A percentile compares a stretch with the other conserved stretches of the same genome.
These are phyloP conservation scores for Lotus japonicus DNA, from an alignment of 306 rosid species.

Conservation along the genomic window DNA sequence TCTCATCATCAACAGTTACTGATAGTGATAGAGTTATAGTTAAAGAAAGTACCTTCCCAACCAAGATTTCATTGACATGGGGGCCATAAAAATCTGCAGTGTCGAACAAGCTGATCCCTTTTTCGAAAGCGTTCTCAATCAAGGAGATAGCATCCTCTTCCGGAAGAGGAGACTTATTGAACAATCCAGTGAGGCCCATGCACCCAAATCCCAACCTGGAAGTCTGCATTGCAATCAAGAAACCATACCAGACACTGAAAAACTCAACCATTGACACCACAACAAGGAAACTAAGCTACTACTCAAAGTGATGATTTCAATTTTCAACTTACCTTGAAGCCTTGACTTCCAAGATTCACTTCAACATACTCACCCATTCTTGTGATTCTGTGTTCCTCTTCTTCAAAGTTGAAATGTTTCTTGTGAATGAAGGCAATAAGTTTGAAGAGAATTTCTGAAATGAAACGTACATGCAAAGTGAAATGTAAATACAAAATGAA, in stretches of 20 bases:
- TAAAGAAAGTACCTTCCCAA: conserved; percentile 56
- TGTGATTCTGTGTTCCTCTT: too few species aligned
- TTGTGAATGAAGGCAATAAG: too few species aligned
- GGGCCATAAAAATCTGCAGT: conserved; percentile 58
- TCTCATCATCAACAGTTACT: too few species aligned
- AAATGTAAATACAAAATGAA: too few species aligned
- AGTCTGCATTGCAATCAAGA: conserved; percentile 28
- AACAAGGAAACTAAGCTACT: too few species aligned
- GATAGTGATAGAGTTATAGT: too few species aligned
- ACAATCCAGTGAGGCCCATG: conserved; percentile 49
- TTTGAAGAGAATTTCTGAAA: too few species aligned
- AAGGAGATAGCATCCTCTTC: conserved; percentile 52
- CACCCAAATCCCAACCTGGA: conserved; percentile 77
- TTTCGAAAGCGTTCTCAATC: conserved; percentile 52
- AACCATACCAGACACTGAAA: too few species aligned
- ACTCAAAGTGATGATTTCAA: neutral
- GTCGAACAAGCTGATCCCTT: conserved; percentile 70
- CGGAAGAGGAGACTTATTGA: conserved; percentile 44
- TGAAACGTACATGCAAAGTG: too few species aligned
- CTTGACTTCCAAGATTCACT: neutral
- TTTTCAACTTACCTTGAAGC: neutral
- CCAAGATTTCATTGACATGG: conserved; percentile 46
- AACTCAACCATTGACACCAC: neutral
- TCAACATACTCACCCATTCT: too few species aligned
- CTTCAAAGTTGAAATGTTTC: too few species aligned